A percentile compares a stretch with the other conserved stretches of the same genome.
phyloP scores from a whole-genome alignment of 257 asterid genomes.

The Penstemon newberryi region DNA sequence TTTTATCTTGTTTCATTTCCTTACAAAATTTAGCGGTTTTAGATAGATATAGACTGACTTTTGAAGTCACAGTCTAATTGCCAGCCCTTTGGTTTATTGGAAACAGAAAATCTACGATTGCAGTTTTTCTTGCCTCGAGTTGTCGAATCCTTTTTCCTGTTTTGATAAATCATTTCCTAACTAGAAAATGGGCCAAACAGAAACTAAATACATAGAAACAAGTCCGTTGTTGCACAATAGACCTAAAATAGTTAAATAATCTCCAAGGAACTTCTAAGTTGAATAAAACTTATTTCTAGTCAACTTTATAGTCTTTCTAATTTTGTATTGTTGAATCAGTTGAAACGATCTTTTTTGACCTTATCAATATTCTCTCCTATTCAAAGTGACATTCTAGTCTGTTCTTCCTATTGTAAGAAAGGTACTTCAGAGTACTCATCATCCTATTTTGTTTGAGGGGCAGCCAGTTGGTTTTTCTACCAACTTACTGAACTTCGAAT shows the following conservation, averaged over 20 bases:
- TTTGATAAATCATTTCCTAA: no score
- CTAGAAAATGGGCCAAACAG: no score
- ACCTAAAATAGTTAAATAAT: neutral
- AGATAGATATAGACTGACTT: neutral
- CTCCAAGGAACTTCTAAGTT: neutral
- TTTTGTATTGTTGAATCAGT: neutral
- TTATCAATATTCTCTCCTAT: neutral
- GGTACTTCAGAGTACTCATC: neutral
- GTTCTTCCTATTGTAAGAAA: neutral
- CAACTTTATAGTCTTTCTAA: neutral
- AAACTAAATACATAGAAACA: neutral
- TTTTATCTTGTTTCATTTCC: neutral
- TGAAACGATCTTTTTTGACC: no score
- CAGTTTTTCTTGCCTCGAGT: conserved; percentile 4
- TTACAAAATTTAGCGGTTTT: neutral
- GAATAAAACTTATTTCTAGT: neutral
- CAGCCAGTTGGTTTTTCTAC: conserved; percentile 4
- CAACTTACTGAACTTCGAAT: neutral
- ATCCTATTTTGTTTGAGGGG: neutral
- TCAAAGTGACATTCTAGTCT: neutral
- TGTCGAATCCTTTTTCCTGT: neutral
- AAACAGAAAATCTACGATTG: neutral
- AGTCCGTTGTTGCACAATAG: neutral
- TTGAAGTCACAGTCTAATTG: neutral
- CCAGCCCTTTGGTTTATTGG: conserved; percentile 8